These are phyloP conservation scores for Sugiyamaella pinicola DNA, from an alignment of 1,139 yeast species.

Conservation along the genomic window DNA sequence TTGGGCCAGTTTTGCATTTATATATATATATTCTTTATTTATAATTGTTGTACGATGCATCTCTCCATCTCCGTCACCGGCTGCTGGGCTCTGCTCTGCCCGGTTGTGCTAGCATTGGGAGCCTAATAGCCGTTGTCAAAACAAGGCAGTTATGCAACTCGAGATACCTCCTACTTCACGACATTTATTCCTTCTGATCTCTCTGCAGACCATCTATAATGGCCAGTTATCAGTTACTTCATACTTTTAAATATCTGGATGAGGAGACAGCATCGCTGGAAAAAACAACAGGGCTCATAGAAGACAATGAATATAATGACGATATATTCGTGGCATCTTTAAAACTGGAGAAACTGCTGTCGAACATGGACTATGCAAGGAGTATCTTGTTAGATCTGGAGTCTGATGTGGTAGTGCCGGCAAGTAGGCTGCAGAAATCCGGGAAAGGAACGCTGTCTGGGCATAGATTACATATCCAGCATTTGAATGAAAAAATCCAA, in stretches of 20 bases:
- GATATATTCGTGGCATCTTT: conserved; percentile 31
- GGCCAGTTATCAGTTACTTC: conserved; percentile 11
- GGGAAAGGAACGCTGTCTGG: conserved; percentile 1
- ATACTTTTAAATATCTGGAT: conserved; percentile 21
- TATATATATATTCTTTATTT: conserved; percentile 2
- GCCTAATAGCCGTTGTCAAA: no score
- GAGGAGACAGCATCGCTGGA: conserved; percentile 18
- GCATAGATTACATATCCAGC: conserved; percentile 26
- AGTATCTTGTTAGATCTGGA: conserved; percentile 32
- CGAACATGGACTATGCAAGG: conserved; percentile 34
- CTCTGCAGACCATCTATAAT: not conserved
- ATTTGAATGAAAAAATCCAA: conserved; percentile 30
- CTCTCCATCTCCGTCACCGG: no score
- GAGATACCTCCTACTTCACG: no score
- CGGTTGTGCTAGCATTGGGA: no score
- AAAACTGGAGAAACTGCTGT: conserved; percentile 30
- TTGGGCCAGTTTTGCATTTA: conserved; percentile 1
- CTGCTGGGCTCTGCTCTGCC: no score
- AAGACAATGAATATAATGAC: conserved; percentile 22
- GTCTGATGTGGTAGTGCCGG: conserved; percentile 1
- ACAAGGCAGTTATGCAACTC: not conserved
- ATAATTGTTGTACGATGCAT: conserved; percentile 1
- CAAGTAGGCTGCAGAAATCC: not conserved
- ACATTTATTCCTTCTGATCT: not conserved
- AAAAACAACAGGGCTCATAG: not conserved